These are phyloP conservation scores for Cystobasidium sp. DNA, from an alignment of 1,284 basidiomycete species.

Conservation along the genomic window DNA sequence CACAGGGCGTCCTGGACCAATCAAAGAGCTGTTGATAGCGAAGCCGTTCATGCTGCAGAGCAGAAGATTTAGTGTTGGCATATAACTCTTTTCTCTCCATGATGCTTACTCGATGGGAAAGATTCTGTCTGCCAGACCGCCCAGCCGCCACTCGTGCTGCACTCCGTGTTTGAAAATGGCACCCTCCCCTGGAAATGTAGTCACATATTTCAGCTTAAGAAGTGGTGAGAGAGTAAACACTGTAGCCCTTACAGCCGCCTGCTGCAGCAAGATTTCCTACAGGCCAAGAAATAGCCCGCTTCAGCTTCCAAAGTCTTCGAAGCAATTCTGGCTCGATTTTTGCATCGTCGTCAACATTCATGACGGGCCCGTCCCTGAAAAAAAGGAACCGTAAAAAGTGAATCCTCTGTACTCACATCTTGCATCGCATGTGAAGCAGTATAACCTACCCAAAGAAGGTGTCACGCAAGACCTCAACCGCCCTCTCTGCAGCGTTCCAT, in stretches of 20 bases:
- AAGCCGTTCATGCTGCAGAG: constrained; percentile 33
- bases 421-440: neutral
- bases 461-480: constrained; percentile 36
- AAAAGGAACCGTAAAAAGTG: neutral
- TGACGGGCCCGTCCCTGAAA: constrained; percentile 38
- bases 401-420: neutral
- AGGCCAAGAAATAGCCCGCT: constrained; percentile 34
- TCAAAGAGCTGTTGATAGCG: constrained; percentile 34
- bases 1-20: constrained; percentile 19
- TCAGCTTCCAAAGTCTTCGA: constrained; percentile 28
- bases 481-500: constrained; percentile 36
- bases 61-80: neutral
- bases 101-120: constrained; percentile 39
- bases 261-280: constrained; percentile 26
- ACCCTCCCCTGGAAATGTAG: constrained; percentile 25
- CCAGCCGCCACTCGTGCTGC: constrained; percentile 12
- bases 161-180: constrained; percentile 15
- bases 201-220: neutral
- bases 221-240: neutral
- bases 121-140: constrained; percentile 27
- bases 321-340: constrained; percentile 34
- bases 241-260: constrained; percentile 15
- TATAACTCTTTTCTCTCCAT: neutral
- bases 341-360: constrained; percentile 39
- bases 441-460: constrained; percentile 30